phyloP scores from a whole-genome alignment of 2,329 filamentous ascomycete genomes.

The Aspergillus pseudotamarii region DNA sequence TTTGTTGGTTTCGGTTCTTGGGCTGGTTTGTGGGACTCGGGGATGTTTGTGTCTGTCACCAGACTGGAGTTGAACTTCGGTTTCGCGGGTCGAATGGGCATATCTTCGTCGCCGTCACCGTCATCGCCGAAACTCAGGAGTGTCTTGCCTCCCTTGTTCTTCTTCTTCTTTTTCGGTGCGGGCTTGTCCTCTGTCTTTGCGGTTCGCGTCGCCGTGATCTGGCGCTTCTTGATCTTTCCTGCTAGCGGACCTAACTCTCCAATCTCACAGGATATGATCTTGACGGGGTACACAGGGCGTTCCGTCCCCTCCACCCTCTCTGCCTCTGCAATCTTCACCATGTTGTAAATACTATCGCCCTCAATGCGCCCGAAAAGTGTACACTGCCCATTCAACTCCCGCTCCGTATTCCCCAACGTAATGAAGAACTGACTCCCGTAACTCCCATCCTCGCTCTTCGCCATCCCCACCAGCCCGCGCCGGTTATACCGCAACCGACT shows the following conservation, averaged over 20 bases:
- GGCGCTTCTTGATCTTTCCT: constrained; percentile 48
- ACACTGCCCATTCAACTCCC: constrained; percentile 85
- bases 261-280: constrained; percentile 59
- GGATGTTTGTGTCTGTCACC: constrained; percentile 37
- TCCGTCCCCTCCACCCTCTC: constrained; percentile 80
- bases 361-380: constrained; percentile 91
- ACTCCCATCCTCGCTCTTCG: constrained; percentile 71
- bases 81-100: constrained; percentile 43
- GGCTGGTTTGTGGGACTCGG: constrained; percentile 14
- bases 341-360: constrained; percentile 93
- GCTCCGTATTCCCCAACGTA: constrained; percentile 76
- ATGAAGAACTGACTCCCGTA: constrained; percentile 99
- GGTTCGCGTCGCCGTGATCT: constrained; percentile 34
- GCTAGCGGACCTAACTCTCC: constrained; percentile 49
- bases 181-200: constrained; percentile 32
- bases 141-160: constrained; percentile 48
- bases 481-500: constrained; percentile 90
- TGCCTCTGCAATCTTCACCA: constrained; percentile 88
- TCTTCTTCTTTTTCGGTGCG: constrained; percentile 42
- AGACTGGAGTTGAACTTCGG: constrained; percentile 53
- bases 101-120: constrained; percentile 41
- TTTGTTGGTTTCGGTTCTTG: constrained; percentile 20
- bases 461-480: constrained; percentile 91
- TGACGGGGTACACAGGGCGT: constrained; percentile 81
- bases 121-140: constrained; percentile 52